A percentile compares a stretch with the other conserved stretches of the same genome.
phyloP scores from a whole-genome alignment of 805 yeast species.

The Cyberlindnera maclurae region DNA sequence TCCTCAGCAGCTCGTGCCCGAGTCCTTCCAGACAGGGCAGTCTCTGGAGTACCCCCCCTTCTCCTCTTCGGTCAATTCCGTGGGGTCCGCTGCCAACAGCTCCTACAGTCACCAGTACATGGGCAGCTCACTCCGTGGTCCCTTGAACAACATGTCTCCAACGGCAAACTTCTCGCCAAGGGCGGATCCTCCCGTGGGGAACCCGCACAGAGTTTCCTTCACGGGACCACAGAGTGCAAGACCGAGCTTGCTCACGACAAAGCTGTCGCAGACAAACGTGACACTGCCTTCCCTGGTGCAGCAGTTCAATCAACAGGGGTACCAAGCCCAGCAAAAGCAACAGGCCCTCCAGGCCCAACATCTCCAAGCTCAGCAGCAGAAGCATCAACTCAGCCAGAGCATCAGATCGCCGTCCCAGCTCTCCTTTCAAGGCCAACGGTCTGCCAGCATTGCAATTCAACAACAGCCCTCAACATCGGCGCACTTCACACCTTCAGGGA shows the following conservation, averaged over 20 bases:
- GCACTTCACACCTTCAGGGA: slow-evolving; percentile 22
- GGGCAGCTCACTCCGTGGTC: slow-evolving; percentile 16
- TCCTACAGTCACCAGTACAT: slow-evolving; percentile 16
- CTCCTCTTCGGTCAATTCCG: slow-evolving; percentile 21
- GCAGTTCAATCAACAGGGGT: slow-evolving; percentile 5
- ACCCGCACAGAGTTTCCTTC: slow-evolving; percentile 12
- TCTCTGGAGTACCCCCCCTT: slow-evolving; percentile 20
- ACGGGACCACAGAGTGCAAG: slow-evolving; percentile 5
- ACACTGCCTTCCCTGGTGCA: slow-evolving; percentile 7
- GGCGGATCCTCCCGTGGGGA: slow-evolving; percentile 19
- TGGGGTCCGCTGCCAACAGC: slow-evolving; percentile 15
- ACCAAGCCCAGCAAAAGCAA: slow-evolving; percentile 6
- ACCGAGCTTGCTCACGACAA: slow-evolving; percentile 27
- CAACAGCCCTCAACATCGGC: slow-evolving; percentile 23
- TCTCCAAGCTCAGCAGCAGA: too few species aligned
- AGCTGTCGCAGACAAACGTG: slow-evolving; percentile 18
- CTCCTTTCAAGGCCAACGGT: slow-evolving; percentile 4
- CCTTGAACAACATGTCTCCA: slow-evolving; percentile 18
- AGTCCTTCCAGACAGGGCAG: slow-evolving; percentile 23
- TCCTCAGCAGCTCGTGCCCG: slow-evolving; percentile 13
- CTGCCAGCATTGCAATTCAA: slow-evolving; percentile 21
- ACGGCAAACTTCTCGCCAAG: slow-evolving; percentile 20
- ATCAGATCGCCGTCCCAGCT: too few species aligned
- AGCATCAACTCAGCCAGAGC: not conserved
- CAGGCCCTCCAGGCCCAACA: not conserved